phyloP scores from a whole-genome alignment of 441 rosid genomes.

The Hura crepitans region DNA sequence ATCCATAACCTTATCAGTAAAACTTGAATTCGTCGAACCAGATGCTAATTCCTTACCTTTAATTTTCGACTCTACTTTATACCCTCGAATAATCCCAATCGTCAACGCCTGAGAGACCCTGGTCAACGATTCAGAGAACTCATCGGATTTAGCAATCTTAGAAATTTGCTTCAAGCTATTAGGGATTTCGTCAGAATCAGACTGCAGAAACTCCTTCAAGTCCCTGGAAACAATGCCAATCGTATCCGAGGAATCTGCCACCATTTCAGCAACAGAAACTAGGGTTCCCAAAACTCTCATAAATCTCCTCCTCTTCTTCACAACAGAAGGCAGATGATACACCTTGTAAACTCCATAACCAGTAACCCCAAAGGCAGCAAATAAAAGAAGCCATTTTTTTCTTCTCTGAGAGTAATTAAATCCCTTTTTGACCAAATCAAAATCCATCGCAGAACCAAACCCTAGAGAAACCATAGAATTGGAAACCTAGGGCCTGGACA shows the following conservation, averaged over 20 bases:
- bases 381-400: slow-evolving; percentile 47
- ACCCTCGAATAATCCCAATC: slow-evolving; percentile 57
- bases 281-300: slow-evolving; percentile 51
- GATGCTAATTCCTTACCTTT: slow-evolving; percentile 20
- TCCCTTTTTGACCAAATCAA: slow-evolving; percentile 38
- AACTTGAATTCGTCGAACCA: slow-evolving; percentile 28
- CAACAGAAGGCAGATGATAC: slow-evolving; percentile 48
- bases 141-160: slow-evolving; percentile 57
- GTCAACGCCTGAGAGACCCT: slow-evolving; percentile 60
- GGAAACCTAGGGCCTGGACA: slow-evolving; percentile 20
- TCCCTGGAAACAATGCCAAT: slow-evolving; percentile 59
- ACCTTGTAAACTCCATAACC: slow-evolving; percentile 58
- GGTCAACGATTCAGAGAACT: slow-evolving; percentile 51
- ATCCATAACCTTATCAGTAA: slow-evolving; percentile 58
- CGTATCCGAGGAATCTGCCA: slow-evolving; percentile 64
- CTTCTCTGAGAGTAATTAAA: slow-evolving; percentile 37
- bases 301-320: slow-evolving; percentile 44
- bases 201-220: slow-evolving; percentile 56
- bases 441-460: slow-evolving; percentile 41
- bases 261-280: slow-evolving; percentile 54
- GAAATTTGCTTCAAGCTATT: slow-evolving; percentile 79
- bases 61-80: slow-evolving; percentile 22
- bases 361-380: slow-evolving; percentile 50
- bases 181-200: slow-evolving; percentile 76
- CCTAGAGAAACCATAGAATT: slow-evolving; percentile 12